Conservation (phyloP, 2,329 filamentous ascomycete species). For the Chalara sp. region DNA sequence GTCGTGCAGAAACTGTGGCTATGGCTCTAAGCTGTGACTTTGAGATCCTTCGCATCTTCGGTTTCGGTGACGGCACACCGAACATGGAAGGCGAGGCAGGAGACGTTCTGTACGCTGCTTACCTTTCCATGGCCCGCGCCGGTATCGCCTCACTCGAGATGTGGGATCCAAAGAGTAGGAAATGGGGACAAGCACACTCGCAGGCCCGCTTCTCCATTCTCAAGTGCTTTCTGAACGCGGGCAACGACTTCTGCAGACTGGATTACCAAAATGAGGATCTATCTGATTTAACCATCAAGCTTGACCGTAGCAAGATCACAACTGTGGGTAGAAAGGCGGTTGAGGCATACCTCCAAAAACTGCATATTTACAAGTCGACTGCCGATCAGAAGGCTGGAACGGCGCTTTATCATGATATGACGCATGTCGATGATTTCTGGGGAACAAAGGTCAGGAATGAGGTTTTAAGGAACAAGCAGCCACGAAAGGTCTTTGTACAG, state of each 20-base stretch:
- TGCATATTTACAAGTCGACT: conserved; percentile 89
- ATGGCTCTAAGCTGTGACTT: conserved; percentile 91
- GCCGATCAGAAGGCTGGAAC: conserved; percentile 75
- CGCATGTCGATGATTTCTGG: conserved; percentile 79
- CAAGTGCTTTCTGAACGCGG: conserved; percentile 76
- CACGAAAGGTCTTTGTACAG: conserved; percentile 89
- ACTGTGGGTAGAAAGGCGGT: conserved; percentile 76
- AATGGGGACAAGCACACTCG: conserved; percentile 91
- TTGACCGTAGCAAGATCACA: conserved; percentile 83
- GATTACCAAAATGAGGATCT: conserved; percentile 63
- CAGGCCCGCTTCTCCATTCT: conserved; percentile 88
- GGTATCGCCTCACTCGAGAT: conserved; percentile 84
- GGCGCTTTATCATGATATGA: conserved; percentile 77
- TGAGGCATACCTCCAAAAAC: conserved; percentile 78
- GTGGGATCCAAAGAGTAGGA: conserved; percentile 85
- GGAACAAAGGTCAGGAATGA: conserved; percentile 70
- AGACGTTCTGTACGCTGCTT: conserved; percentile 80
- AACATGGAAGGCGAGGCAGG: conserved; percentile 73
- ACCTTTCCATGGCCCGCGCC: conserved; percentile 91
- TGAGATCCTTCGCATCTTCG: conserved; percentile 81
- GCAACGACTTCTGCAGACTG: conserved; percentile 80
- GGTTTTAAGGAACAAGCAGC: conserved; percentile 71
- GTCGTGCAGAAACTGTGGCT: conserved; percentile 86
- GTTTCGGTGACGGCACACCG: conserved; percentile 70
- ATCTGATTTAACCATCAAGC: conserved; percentile 71